These are phyloP conservation scores for Ascochyta fabae DNA, from an alignment of 2,329 filamentous ascomycete genomes.

Conservation along the genomic window DNA sequence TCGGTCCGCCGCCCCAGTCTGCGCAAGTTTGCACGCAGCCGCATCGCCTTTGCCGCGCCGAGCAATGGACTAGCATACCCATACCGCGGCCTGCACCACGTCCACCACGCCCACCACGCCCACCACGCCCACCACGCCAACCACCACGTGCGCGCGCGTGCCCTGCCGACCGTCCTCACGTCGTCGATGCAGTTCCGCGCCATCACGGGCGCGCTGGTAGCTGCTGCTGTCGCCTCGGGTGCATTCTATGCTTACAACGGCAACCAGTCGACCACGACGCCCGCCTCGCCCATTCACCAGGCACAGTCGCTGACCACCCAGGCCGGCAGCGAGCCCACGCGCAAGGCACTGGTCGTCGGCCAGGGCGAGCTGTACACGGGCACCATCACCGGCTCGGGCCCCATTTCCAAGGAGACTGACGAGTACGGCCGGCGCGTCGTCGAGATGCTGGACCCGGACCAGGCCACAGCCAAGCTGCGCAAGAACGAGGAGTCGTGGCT, in stretches of 20 bases:
- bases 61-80: slow-evolving; percentile 56
- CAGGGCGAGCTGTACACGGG: slow-evolving; percentile 90
- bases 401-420: slow-evolving; percentile 86
- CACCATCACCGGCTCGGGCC: slow-evolving; percentile 82
- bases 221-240: slow-evolving; percentile 73
- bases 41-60: slow-evolving; percentile 38
- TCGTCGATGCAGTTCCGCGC: slow-evolving; percentile 79
- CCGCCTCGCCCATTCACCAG: slow-evolving; percentile 35
- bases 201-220: slow-evolving; percentile 70
- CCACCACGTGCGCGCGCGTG: slow-evolving; percentile 41
- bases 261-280: slow-evolving; percentile 24
- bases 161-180: slow-evolving; percentile 56
- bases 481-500: slow-evolving; percentile 91
- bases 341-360: slow-evolving; percentile 81
- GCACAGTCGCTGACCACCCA: slow-evolving; percentile 43
- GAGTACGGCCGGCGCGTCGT: slow-evolving; percentile 84
- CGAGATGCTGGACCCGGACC: slow-evolving; percentile 95
- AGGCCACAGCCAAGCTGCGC: slow-evolving; percentile 87
- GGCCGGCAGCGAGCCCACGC: slow-evolving; percentile 58
- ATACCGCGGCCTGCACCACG: slow-evolving; percentile 54
- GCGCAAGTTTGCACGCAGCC: slow-evolving; percentile 64
- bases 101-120: slow-evolving; percentile 22
- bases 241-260: slow-evolving; percentile 76
- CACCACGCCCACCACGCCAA: too few species aligned
- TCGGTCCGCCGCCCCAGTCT: slow-evolving; percentile 70